Evolutionary conservation across 2,329 filamentous ascomycete species (phyloP).

Genomic region (Aspergillus terreus): DNA sequence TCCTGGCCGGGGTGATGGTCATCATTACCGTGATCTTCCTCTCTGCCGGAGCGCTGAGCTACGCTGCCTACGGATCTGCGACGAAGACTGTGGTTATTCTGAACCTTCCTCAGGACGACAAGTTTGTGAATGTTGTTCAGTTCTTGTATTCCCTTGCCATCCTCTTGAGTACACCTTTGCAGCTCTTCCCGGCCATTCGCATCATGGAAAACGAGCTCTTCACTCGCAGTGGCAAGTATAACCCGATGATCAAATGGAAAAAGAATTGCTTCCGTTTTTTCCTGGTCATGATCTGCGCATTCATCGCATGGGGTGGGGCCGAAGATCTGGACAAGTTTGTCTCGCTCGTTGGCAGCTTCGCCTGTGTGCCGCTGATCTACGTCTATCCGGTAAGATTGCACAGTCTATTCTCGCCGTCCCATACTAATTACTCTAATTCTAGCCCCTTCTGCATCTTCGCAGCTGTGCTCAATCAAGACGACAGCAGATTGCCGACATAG

Average conservation of each 20-base stretch:
- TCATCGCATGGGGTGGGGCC: constrained; percentile 87
- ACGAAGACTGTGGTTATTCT: constrained; percentile 96
- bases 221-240: constrained; percentile 92
- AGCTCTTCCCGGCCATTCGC: constrained; percentile 96
- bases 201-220: constrained; percentile 95
- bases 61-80: constrained; percentile 90
- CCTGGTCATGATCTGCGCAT: constrained; percentile 79
- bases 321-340: constrained; percentile 97
- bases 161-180: constrained; percentile 86
- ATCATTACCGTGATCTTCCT: constrained; percentile 90
- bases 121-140: constrained; percentile 91
- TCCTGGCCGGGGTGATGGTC: constrained; percentile 88
- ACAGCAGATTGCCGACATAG: constrained; percentile 69
- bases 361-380: constrained; percentile 93
- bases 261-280: constrained; percentile 97
- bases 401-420: not conserved
- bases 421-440: constrained; percentile 10
- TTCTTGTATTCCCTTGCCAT: constrained; percentile 99
- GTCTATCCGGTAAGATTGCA: constrained; percentile 81
- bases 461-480: constrained; percentile 67
- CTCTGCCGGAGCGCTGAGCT: constrained; percentile 87
- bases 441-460: constrained; percentile 87
- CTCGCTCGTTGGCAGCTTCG: constrained; percentile 91
- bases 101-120: constrained; percentile 93
- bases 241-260: constrained; percentile 98